These are phyloP conservation scores for Talaromyces albobiverticillius DNA, from an alignment of 2,329 filamentous ascomycete genomes.

Conservation along the genomic window DNA sequence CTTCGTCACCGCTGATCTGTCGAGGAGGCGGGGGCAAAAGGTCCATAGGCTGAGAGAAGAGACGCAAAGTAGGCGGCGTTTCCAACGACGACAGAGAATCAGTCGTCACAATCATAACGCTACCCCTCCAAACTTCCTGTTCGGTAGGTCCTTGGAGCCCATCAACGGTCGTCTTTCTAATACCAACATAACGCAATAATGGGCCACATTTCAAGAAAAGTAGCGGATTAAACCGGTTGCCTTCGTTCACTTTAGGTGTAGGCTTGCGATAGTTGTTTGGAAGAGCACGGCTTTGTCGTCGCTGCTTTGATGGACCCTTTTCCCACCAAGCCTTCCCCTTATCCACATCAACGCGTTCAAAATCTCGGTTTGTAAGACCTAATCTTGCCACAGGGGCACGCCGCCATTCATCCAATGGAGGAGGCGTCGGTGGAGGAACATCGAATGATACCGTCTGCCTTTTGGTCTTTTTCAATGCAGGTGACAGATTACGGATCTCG, in stretches of 20 bases:
- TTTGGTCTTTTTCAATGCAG: constrained; percentile 28
- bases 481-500: constrained; percentile 16
- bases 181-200: constrained; percentile 82
- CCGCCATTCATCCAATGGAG: constrained; percentile 62
- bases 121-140: constrained; percentile 86
- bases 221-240: constrained; percentile 74
- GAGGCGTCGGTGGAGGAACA: constrained; percentile 45
- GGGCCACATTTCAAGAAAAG: constrained; percentile 89
- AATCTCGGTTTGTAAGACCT: constrained; percentile 58
- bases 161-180: constrained; percentile 55
- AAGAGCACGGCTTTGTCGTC: constrained; percentile 46
- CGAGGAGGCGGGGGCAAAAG: constrained; percentile 74
- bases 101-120: constrained; percentile 89
- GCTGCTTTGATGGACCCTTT: constrained; percentile 46
- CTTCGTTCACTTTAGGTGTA: constrained; percentile 30
- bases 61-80: constrained; percentile 68
- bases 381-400: constrained; percentile 63
- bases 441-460: constrained; percentile 45
- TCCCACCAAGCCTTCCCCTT: constrained; percentile 76
- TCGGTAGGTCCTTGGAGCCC: constrained; percentile 45
- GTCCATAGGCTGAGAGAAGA: constrained; percentile 85
- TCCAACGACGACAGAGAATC: constrained; percentile 83
- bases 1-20: constrained; percentile 60
- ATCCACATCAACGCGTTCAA: constrained; percentile 49
- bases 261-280: constrained; percentile 33